Evolutionary conservation across 306 rosid genomes (phyloP).

Genomic region (peach (Prunus persica)): DNA sequence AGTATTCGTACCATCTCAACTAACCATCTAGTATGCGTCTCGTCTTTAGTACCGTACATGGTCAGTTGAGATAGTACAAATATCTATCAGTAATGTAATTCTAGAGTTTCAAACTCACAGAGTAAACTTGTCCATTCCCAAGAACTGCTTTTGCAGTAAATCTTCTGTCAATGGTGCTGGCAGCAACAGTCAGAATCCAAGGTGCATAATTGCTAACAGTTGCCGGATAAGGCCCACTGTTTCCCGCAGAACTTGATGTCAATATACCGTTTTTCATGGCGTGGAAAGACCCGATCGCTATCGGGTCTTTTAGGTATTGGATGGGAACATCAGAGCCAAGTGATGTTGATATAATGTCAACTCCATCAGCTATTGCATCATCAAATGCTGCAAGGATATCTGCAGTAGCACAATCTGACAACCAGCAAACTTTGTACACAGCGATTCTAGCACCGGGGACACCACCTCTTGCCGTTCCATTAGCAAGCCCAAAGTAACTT

Average conservation of each 20-base stretch:
- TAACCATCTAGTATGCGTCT: background rate
- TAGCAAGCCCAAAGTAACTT: background rate
- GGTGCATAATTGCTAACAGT: background rate
- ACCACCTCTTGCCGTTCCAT: background rate
- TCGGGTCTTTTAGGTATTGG: background rate
- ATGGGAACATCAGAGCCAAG: background rate
- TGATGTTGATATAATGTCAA: background rate
- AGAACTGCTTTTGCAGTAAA: background rate
- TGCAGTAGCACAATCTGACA: background rate
- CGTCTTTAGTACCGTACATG: background rate
- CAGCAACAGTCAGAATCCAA: slow-evolving; percentile 7
- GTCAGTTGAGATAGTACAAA: background rate
- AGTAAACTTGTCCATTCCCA: background rate
- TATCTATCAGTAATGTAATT: background rate
- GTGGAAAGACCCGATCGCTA: background rate
- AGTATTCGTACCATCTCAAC: background rate
- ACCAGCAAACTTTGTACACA: background rate
- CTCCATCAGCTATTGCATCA: background rate
- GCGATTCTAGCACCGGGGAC: background rate
- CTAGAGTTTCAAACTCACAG: background rate
- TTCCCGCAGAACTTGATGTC: background rate
- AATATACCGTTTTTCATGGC: background rate
- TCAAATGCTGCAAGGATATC: slow-evolving; percentile 11
- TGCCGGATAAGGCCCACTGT: background rate
- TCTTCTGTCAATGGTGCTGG: slow-evolving; percentile 2